Conservation (phyloP, 371 early-diverging fungal genomes). For the Apophysomyces ossiformis region DNA sequence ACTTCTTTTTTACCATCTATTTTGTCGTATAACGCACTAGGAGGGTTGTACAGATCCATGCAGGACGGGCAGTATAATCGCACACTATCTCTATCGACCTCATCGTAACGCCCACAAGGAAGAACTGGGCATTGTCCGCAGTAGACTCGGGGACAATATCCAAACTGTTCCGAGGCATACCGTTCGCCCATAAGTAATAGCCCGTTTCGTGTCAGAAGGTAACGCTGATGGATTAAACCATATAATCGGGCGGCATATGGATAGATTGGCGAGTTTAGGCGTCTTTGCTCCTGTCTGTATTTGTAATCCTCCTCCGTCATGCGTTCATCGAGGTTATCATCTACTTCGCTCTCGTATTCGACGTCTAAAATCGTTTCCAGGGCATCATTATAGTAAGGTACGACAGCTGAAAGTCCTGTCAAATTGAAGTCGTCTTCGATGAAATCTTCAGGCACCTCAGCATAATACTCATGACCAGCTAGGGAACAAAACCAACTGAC, state of each 20-base stretch:
- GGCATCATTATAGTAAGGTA: slow-evolving; percentile 83
- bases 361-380: slow-evolving; percentile 87
- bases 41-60: slow-evolving; percentile 87
- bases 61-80: slow-evolving; percentile 85
- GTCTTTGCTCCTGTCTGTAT: slow-evolving; percentile 16
- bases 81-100: slow-evolving; percentile 63
- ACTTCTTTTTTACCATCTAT: slow-evolving; percentile 74
- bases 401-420: slow-evolving; percentile 80
- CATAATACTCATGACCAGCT: slow-evolving; percentile 83
- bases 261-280: slow-evolving; percentile 44
- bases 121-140: slow-evolving; percentile 79
- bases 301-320: slow-evolving; percentile 21
- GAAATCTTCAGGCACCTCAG: slow-evolving; percentile 86
- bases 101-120: slow-evolving; percentile 84
- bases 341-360: slow-evolving; percentile 61
- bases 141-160: slow-evolving; percentile 81
- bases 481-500: slow-evolving; percentile 45
- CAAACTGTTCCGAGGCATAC: slow-evolving; percentile 80
- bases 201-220: slow-evolving; percentile 78
- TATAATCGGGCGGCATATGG: slow-evolving; percentile 71
- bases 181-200: slow-evolving; percentile 81
- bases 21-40: slow-evolving; percentile 68
- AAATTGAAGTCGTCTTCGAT: slow-evolving; percentile 95
- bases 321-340: slow-evolving; percentile 19
- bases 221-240: slow-evolving; percentile 85